Conservation (phyloP, 2,329 filamentous ascomycete species). For the Clonostachys solani region DNA sequence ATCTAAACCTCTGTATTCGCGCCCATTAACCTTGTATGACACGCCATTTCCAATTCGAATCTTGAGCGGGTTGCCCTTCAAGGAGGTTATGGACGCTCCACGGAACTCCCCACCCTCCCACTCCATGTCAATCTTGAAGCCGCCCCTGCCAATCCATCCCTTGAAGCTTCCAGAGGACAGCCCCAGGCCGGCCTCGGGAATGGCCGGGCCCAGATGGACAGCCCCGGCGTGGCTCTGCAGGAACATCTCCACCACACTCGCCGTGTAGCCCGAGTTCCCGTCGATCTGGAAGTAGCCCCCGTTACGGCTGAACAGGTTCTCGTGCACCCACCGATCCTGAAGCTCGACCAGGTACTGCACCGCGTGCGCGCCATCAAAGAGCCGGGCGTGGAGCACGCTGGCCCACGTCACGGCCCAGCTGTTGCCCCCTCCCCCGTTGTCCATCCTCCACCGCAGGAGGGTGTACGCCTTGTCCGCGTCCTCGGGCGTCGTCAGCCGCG, state of each 20-base stretch:
- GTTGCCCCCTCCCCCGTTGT: not conserved
- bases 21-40: not conserved
- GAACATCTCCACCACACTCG: conserved; percentile 37
- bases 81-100: conserved; percentile 24
- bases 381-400: conserved; percentile 3
- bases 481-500: conserved; percentile 1
- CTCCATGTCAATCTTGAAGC: conserved; percentile 9
- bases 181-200: conserved; percentile 6
- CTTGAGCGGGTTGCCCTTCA: conserved; percentile 32
- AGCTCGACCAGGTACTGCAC: not conserved
- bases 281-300: conserved; percentile 14
- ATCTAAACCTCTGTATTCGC: too few relatives aligned
- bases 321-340: conserved; percentile 14
- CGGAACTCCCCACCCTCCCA: conserved; percentile 17
- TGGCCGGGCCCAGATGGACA: not conserved
- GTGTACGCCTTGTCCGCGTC: conserved; percentile 2
- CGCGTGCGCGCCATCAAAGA: conserved; percentile 1
- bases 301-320: conserved; percentile 5
- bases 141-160: conserved; percentile 10
- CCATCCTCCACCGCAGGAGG: conserved; percentile 1
- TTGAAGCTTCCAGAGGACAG: conserved; percentile 8
- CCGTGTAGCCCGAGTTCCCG: conserved; percentile 40
- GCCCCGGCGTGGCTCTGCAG: conserved; percentile 26
- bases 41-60: not conserved
- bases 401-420: conserved; percentile 6